Base-by-base conservation (phyloP, 345 rosid species). In the Psidium guajava region DNA sequence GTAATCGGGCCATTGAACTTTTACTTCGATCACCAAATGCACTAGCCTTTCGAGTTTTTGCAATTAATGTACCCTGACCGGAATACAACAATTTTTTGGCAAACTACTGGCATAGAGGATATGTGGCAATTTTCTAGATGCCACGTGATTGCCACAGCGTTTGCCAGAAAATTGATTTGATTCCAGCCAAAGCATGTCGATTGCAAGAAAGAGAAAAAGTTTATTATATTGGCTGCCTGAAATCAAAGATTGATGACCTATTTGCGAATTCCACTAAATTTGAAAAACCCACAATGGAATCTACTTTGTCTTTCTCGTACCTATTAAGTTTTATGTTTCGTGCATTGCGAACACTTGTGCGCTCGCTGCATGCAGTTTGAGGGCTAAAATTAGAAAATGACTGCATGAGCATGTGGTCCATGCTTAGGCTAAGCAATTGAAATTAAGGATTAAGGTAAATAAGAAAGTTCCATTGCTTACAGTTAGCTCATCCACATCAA, bases 401-500 rank as follows among this genome's bases (percentile, higher is more conserved):
- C 80, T 18, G 47, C 80, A 36, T 18, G 80, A 69, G 47, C 80
- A 36, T 69, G 80, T 36, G 80, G 22, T 36, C 20, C 25, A 36
- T 69, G 80, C 18, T 69, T 36, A 69, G 80, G 47, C 24, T 69
- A 69, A 69, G 47, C 47, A 6, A 3, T 36, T 69, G 47, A 44
- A 69, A 69, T 18, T 69, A 69, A 69, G 47, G 80, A 69, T 69
- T 9, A 69, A 69, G 47, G 47, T 44, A 32, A 69, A 69, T 69
- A 69, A 36, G 80, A 18, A 36, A 20, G 80, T 36, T 69, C 11
- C 12, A 51, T 42, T 56, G 90, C 96, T 94, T 86, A 95, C 98
- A 27, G 93, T 86, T 64, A 94, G 93, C 82, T 95, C 95, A 89
- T 96, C 98, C 56, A 93, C 97, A 86, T 95, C 98, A 56, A 95